phyloP scores from a whole-genome alignment of 352 stramenopile genomes.

The Phytophthora brassicae region DNA sequence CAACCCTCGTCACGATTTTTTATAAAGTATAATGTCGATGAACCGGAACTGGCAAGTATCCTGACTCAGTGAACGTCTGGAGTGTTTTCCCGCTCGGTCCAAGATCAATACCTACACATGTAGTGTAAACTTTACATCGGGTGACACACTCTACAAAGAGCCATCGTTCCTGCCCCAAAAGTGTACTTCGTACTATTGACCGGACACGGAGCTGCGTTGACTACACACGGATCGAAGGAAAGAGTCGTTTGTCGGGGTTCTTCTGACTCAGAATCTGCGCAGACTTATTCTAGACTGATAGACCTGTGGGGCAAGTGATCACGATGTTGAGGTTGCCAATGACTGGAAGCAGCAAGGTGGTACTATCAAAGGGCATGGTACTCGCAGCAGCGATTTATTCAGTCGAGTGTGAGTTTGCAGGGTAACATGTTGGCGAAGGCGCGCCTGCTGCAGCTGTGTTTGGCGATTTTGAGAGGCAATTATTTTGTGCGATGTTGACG shows the following conservation, averaged over 20 bases:
- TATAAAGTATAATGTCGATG: conserved; percentile 60
- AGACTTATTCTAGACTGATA: conserved; percentile 71
- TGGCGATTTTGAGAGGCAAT: conserved; percentile 73
- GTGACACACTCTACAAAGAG: conserved; percentile 64
- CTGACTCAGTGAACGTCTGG: conserved; percentile 60
- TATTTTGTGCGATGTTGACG: conserved; percentile 73
- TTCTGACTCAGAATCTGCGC: conserved; percentile 74
- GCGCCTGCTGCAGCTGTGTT: conserved; percentile 68
- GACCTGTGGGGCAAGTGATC: conserved; percentile 59
- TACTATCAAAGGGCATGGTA: conserved; percentile 57
- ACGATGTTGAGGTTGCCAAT: conserved; percentile 54
- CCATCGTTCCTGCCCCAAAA: conserved; percentile 50
- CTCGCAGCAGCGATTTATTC: conserved; percentile 67
- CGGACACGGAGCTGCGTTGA: conserved; percentile 52
- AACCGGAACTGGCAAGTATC: conserved; percentile 56
- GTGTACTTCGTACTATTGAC: conserved; percentile 55
- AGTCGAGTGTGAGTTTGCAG: conserved; percentile 66
- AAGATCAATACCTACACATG: conserved; percentile 65
- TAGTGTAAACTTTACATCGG: conserved; percentile 76
- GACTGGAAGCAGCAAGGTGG: conserved; percentile 78
- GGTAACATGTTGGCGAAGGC: conserved; percentile 48
- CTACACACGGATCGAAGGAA: conserved; percentile 59
- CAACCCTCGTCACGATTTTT: conserved; percentile 66
- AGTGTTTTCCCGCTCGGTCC: conserved; percentile 48
- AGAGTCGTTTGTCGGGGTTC: conserved; percentile 61